Percentiles rank a stretch among this genome's conserved stretches.
phyloP scores from a whole-genome alignment of 2,329 filamentous ascomycete genomes.

The Phymatotrichopsis omnivora region DNA sequence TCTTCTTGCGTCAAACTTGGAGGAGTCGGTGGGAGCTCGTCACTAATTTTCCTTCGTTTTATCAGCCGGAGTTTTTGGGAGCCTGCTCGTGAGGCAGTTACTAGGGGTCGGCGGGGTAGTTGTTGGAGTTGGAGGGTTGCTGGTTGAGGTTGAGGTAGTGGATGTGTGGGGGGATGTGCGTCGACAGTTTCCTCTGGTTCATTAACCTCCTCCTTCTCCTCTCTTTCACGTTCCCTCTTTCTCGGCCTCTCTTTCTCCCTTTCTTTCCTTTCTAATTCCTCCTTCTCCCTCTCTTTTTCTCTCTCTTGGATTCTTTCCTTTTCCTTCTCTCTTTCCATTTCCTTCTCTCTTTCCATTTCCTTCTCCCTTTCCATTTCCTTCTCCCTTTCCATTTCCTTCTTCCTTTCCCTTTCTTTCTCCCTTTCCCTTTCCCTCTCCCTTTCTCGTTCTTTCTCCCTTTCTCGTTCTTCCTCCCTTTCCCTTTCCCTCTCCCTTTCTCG shows the following conservation, averaged over 20 bases:
- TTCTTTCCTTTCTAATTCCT: constrained; percentile 1
- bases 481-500: not conserved
- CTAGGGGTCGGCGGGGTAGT: constrained; percentile 4
- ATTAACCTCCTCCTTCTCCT: constrained; percentile 24
- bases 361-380: not conserved
- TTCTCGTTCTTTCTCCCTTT: constrained; percentile 31
- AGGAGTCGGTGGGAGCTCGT: constrained; percentile 20
- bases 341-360: not conserved
- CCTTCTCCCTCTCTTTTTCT: constrained; percentile 4
- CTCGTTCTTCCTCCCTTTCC: constrained; percentile 23
- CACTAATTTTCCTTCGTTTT: constrained; percentile 24
- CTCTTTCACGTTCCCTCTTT: constrained; percentile 19
- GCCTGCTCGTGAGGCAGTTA: constrained; percentile 28
- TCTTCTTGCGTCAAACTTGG: constrained; percentile 24
- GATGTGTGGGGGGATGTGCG: no score
- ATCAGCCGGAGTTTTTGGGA: constrained; percentile 21
- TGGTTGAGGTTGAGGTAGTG: no score
- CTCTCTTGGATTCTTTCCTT: constrained; percentile 1
- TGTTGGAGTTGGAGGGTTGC: not conserved
- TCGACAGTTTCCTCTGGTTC: constrained; percentile 17
- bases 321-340: not conserved
- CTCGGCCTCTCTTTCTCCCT: constrained; percentile 11
- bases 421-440: constrained; percentile 32
- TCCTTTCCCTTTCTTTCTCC: no score
- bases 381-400: not conserved